Conservation (phyloP, 192 early-diverging fungal genomes). For the Oehlia diaphana region DNA sequence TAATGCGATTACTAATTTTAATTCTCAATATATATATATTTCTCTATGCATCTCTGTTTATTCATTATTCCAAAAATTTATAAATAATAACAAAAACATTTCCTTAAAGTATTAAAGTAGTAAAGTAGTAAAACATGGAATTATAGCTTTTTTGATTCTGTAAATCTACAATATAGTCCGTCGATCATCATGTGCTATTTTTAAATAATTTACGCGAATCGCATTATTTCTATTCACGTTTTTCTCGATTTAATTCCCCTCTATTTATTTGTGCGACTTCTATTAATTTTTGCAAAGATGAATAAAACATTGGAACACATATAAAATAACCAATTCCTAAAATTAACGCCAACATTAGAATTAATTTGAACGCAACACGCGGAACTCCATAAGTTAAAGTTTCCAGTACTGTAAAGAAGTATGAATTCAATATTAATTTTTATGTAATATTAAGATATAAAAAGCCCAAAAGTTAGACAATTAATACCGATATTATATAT, state of each 20-base stretch:
- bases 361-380: constrained; percentile 19
- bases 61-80: no score
- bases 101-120: no score
- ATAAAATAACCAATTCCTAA: constrained; percentile 10
- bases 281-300: constrained; percentile 2
- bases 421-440: constrained; percentile 1
- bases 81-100: no score
- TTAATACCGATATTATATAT: constrained; percentile 30
- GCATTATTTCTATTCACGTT: not conserved
- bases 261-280: not conserved
- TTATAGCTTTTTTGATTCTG: no score
- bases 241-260: not conserved
- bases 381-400: constrained; percentile 16
- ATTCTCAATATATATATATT: no score
- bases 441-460: not conserved
- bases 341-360: not conserved
- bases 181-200: no score
- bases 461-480: not conserved
- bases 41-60: no score
- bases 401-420: constrained; percentile 15
- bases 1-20: no score
- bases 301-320: constrained; percentile 8
- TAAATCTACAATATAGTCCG: no score
- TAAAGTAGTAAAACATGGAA: no score
- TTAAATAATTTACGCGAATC: no score